phyloP scores from a whole-genome alignment of 2,329 filamentous ascomycete species.

The Thielaviopsis populi region DNA sequence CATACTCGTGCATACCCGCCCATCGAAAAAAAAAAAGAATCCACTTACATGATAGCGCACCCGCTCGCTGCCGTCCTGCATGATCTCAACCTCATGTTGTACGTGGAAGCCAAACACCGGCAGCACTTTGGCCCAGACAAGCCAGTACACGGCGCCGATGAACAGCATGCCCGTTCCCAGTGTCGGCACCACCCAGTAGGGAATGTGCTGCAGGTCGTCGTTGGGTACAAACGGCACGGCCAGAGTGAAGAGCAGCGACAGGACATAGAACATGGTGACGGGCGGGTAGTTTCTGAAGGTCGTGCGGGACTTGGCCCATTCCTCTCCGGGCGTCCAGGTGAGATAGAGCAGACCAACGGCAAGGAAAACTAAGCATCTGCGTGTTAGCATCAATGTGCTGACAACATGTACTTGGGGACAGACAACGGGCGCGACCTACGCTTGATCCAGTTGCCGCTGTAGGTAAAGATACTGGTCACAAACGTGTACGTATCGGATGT shows the following conservation, averaged over 20 bases:
- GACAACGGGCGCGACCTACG: conserved; percentile 39
- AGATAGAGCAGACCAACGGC: conserved; percentile 37
- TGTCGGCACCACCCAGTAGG: conserved; percentile 42
- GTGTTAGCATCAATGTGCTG: not conserved
- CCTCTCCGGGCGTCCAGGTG: conserved; percentile 34
- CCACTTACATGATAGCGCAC: conserved; percentile 13
- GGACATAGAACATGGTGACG: conserved; percentile 33
- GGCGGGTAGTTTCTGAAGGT: conserved; percentile 28
- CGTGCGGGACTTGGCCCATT: conserved; percentile 39
- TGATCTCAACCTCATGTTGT: conserved; percentile 7
- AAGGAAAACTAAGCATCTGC: conserved; percentile 36
- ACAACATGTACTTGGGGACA: conserved; percentile 24
- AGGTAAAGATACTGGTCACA: conserved; percentile 12
- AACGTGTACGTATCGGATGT: conserved; percentile 13
- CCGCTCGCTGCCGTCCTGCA: conserved; percentile 12
- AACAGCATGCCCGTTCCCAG: conserved; percentile 38
- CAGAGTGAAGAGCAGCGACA: conserved; percentile 37
- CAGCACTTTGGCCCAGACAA: conserved; percentile 35
- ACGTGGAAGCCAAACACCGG: conserved; percentile 22
- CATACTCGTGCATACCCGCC: not conserved
- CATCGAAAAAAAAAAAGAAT: not conserved
- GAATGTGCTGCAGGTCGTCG: conserved; percentile 35
- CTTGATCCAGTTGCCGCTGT: conserved; percentile 39
- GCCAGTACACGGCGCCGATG: conserved; percentile 38
- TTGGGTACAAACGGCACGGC: conserved; percentile 41